Evolutionary conservation across 306 rosid species (phyloP).

Genomic region (Vigna radiata): DNA sequence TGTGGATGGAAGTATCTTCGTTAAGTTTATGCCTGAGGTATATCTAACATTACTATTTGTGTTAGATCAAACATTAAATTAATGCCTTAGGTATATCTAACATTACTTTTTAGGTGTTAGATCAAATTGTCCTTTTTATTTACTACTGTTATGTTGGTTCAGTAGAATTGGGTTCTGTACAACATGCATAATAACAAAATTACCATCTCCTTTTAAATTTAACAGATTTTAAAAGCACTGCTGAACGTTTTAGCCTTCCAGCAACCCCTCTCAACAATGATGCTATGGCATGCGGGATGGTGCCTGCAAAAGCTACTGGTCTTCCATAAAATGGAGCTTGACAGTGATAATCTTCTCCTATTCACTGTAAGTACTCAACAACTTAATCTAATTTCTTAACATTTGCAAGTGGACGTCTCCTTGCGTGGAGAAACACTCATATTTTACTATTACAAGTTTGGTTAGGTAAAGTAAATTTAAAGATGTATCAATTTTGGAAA

Average conservation of each 20-base stretch:
- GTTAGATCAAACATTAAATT: constrained; percentile 15
- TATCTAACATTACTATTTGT: constrained; percentile 5
- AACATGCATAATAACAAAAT: constrained; percentile 42
- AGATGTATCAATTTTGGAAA: constrained; percentile 6
- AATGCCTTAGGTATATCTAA: constrained; percentile 61
- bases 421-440: constrained; percentile 5
- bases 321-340: constrained; percentile 52
- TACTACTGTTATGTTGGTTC: constrained; percentile 5
- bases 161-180: constrained; percentile 30
- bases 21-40: constrained; percentile 64
- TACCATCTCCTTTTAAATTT: constrained; percentile 38
- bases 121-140: constrained; percentile 17
- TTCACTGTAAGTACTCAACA: constrained; percentile 63
- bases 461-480: background rate
- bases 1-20: constrained; percentile 55
- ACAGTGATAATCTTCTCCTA: constrained; percentile 53
- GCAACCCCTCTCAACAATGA: constrained; percentile 61
- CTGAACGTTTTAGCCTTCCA: constrained; percentile 72
- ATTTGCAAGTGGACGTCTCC: constrained; percentile 5
- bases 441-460: constrained; percentile 4
- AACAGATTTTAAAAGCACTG: constrained; percentile 75
- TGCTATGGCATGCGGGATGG: constrained; percentile 85
- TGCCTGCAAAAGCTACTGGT: constrained; percentile 69
- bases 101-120: background rate
- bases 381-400: constrained; percentile 38